Evolutionary conservation across 306 rosid species (phyloP), one percentile per base, ranked within the genome.

Genomic region (Citrullus mucosospermus): DNA sequence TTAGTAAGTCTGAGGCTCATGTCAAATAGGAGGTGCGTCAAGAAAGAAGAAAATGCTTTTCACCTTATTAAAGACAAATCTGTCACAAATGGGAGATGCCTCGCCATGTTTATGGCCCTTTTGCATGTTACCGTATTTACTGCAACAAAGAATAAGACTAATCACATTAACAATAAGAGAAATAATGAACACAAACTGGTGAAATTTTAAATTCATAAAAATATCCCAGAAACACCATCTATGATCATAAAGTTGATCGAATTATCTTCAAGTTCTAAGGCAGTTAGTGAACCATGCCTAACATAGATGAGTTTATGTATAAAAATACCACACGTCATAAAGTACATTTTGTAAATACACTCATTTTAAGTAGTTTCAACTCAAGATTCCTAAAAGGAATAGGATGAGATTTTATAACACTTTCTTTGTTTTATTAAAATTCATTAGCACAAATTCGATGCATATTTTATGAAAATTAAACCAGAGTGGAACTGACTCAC

Each of bases 11-110:
- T 16, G 41, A 30, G 41, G 61, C 18, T 43, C 51, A 77, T 77
- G 80, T 60, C 57, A 59, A 39, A 43, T 41, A 58, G 72, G 1
- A 59, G 71, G 38, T 41, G 43, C 2, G 70, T 10, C 57, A 38
- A n/a, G 68, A 57, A n/a, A 76, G 43, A 59, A 77, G 25, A 77
- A 77, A 57, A 62, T 15, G 43, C 62, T 58, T 84, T 72, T 82
- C 50, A 95, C 99, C 99, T 95, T 90, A 41, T 81, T 85, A 81
- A 95, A 95, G 76, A 95, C 99, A 81, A 95, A 14, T 89, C 43
- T 91, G 87, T 95, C 98, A 84, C 78, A 65, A 73, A 95, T 50
- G 62, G 97, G 97, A 87, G 97, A 79, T 46, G 97, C 99, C 57
- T 82, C 86, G 0, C 0, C 85, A 77, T 90, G 93, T 39, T 77